Evolutionary conservation across 495 filamentous ascomycete species (phyloP), one percentile per base, ranked within the genome.

Genomic region (Penicillium waksmanii): DNA sequence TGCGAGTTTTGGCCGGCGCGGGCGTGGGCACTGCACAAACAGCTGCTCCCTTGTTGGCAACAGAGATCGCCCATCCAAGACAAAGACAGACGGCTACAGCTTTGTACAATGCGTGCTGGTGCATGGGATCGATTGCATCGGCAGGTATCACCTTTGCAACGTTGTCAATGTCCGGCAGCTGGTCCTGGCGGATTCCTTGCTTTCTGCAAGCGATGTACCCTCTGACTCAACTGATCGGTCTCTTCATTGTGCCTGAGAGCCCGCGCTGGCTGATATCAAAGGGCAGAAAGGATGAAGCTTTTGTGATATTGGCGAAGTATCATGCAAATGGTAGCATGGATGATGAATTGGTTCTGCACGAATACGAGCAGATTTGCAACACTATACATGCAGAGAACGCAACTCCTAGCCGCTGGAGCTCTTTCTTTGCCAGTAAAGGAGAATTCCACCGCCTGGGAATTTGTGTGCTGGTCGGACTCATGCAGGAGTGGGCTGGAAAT

Each of bases 401-500:
- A 51, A 66, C 58, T 51, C 46, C 62, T n/a, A 60, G 53, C 2
- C 36, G 48, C 23, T 70, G 56, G 71, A 72, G 57, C 63, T 67
- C 64, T 38, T 87, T 91, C 77, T 80, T 89, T 76, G 73, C 73
- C 43, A 89, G 85, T 50, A 84, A 79, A 68, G 87, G 88, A 55
- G 89, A 91, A 73, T 76, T 85, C 13, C 86, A 87, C 63, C 80
- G 87, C 17, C 65, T 89, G 10, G 51, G 65, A 5, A 71, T 89
- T 21, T 81, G 86, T 56, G 67, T 87, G 17, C 82, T 84, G 19
- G 75, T 86, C 49, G 87, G 87, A 66, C 34, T 70, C 5, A 70
- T 70, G 68, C 85, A 83, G 18, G 87, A 89, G 72, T 89, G 85
- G 84, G 84, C 80, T 60, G 87, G 87, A 55, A 89, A 89, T 62